Evolutionary conservation across 1,284 basidiomycete genomes (phyloP).

Genomic region (Cutaneotrichosporon daszewskae): DNA sequence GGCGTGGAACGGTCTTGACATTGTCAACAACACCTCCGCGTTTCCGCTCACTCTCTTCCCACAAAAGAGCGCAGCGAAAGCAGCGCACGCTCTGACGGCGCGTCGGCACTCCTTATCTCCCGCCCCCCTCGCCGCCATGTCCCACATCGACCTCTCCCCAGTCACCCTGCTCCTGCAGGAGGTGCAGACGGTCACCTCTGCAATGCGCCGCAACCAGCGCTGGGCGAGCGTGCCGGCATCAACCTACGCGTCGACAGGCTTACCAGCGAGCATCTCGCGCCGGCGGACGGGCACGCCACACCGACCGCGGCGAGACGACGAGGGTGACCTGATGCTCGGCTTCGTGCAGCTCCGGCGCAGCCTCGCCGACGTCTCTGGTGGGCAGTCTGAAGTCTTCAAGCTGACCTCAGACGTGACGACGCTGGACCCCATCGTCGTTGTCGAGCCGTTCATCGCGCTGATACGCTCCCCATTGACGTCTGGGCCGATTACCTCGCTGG

Average conservation of each 20-base stretch:
- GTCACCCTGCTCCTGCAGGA: constrained; percentile 53
- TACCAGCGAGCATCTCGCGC: constrained; percentile 26
- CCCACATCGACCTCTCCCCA: constrained; percentile 35
- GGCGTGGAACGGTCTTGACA: not conserved
- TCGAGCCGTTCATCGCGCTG: constrained; percentile 87
- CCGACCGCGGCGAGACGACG: constrained; percentile 22
- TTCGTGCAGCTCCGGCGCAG: constrained; percentile 80
- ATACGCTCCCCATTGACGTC: constrained; percentile 89
- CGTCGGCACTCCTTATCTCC: not conserved
- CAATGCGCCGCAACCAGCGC: constrained; percentile 95
- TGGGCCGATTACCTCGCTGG: constrained; percentile 86
- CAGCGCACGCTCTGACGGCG: not conserved
- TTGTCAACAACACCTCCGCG: not conserved
- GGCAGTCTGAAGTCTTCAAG: constrained; percentile 55
- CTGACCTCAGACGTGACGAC: constrained; percentile 60
- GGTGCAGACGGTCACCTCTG: constrained; percentile 84
- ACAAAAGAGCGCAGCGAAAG: too few relatives aligned
- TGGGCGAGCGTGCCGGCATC: constrained; percentile 61
- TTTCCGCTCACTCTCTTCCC: not conserved
- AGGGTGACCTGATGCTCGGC: constrained; percentile 72
- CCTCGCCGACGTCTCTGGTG: constrained; percentile 68
- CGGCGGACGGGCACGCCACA: constrained; percentile 1
- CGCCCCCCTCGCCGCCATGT: not conserved
- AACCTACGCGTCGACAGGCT: constrained; percentile 21
- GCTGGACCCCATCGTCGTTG: constrained; percentile 55